Evolutionary conservation across 2,329 filamentous ascomycete genomes (phyloP).

Genomic region (Knufia petricola): DNA sequence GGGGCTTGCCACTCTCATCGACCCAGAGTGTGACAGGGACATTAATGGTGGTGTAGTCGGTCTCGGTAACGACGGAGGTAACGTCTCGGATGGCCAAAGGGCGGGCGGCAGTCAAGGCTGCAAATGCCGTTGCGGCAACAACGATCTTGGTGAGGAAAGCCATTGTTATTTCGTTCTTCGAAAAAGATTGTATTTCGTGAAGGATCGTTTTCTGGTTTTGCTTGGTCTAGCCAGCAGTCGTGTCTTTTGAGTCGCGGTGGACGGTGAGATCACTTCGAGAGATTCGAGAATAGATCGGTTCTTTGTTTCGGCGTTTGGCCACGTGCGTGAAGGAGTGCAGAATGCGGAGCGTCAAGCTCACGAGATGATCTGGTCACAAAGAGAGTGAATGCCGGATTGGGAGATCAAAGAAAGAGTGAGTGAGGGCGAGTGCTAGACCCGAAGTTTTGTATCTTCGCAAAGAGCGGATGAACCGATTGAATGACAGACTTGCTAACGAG

Average conservation of each 20-base stretch:
- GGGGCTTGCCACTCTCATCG: conserved; percentile 8
- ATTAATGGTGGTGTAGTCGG: conserved; percentile 18
- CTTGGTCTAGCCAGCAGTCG: conserved; percentile 7
- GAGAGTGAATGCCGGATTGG: conserved; percentile 7
- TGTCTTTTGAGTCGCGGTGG: not conserved
- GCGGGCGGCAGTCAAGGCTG: conserved; percentile 15
- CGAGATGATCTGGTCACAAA: not conserved
- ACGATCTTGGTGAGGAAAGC: conserved; percentile 19
- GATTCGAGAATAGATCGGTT: not conserved
- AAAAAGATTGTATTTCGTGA: conserved; percentile 2
- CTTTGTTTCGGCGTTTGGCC: conserved; percentile 8
- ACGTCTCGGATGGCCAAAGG: conserved; percentile 14
- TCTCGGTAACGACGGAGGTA: conserved; percentile 17
- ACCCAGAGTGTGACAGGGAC: conserved; percentile 22
- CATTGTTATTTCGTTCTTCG: conserved; percentile 12
- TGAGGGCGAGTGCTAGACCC: not conserved
- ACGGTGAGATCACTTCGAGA: conserved; percentile 4
- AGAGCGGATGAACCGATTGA: not conserved
- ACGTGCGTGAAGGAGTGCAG: conserved; percentile 4
- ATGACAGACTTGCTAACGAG: no score
- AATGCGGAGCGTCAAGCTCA: conserved; percentile 3
- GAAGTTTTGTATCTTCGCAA: conserved; percentile 1
- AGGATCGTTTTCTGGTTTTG: not conserved
- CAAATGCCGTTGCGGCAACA: conserved; percentile 19
- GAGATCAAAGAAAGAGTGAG: not conserved